Evolutionary conservation across 208 protist species (phyloP).

Genomic region (Blastocrithidia nonstop): DNA sequence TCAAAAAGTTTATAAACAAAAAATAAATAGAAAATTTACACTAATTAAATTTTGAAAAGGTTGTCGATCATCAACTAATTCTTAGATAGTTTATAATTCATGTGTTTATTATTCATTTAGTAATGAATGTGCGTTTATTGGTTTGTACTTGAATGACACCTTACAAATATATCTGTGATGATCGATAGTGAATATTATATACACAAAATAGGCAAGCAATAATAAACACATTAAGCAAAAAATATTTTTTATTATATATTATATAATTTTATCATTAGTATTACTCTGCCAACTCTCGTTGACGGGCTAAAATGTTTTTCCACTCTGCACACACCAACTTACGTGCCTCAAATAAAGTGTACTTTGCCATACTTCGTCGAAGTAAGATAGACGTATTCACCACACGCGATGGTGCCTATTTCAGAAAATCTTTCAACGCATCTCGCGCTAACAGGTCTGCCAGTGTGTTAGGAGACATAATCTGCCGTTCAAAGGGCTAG

Average conservation of each 20-base stretch:
- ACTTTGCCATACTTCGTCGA: constrained; percentile 45
- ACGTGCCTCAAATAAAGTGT: constrained; percentile 45
- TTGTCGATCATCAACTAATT: too few relatives aligned
- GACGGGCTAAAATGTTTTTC: constrained; percentile 21
- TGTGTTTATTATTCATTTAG: neutral
- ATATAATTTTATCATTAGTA: neutral
- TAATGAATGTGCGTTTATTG: neutral
- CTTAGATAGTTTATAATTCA: too few relatives aligned
- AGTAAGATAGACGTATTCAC: constrained; percentile 38
- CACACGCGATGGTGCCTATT: constrained; percentile 40
- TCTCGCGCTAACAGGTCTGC: constrained; percentile 59
- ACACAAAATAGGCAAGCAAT: neutral
- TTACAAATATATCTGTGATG: neutral
- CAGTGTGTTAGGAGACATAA: constrained; percentile 39
- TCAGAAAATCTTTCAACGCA: constrained; percentile 72
- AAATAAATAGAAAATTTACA: too few relatives aligned
- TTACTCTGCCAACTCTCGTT: constrained; percentile 1
- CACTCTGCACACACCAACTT: constrained; percentile 36
- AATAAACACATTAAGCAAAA: neutral
- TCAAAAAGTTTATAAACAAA: too few relatives aligned
- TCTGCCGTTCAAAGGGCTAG: constrained; percentile 51
- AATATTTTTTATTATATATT: neutral
- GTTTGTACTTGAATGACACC: neutral
- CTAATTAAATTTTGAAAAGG: too few relatives aligned
- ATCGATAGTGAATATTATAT: constrained; percentile 1